Percentiles rank a stretch among this genome's conserved stretches.
phyloP scores from a whole-genome alignment of 768 basidiomycete genomes.

The Galerina sulciceps region DNA sequence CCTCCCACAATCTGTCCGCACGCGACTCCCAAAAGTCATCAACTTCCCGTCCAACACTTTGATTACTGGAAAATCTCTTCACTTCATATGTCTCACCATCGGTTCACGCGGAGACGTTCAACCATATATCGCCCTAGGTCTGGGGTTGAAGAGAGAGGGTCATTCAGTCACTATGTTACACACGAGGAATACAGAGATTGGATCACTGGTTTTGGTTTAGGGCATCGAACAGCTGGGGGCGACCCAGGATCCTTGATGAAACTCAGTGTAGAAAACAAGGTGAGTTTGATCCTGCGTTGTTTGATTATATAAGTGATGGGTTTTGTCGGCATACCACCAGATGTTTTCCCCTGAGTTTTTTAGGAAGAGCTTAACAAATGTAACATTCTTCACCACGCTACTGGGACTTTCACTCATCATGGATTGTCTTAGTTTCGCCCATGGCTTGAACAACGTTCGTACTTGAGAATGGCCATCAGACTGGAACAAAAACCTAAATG shows the following conservation, averaged over 20 bases:
- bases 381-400: constrained; percentile 20
- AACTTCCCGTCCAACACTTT: constrained; percentile 46
- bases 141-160: constrained; percentile 48
- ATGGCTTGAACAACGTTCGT: constrained; percentile 68
- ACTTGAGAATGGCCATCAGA: background rate
- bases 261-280: constrained; percentile 49
- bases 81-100: constrained; percentile 69
- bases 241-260: constrained; percentile 75
- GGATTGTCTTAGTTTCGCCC: constrained; percentile 49
- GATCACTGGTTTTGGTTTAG: constrained; percentile 63
- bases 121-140: constrained; percentile 61
- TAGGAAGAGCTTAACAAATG: constrained; percentile 60
- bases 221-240: constrained; percentile 65
- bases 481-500: background rate
- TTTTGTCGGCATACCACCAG: constrained; percentile 30
- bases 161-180: constrained; percentile 63
- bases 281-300: constrained; percentile 4
- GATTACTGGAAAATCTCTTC: constrained; percentile 37
- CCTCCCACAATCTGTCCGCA: constrained; percentile 31
- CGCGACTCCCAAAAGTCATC: constrained; percentile 48
- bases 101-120: constrained; percentile 71
- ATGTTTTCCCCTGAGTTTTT: constrained; percentile 79
- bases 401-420: background rate
- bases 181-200: constrained; percentile 59
- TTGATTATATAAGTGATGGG: background rate